Evolutionary conservation across 2,329 filamentous ascomycete genomes (phyloP).

Genomic region (Ophiocordyceps camponoti-floridani): DNA sequence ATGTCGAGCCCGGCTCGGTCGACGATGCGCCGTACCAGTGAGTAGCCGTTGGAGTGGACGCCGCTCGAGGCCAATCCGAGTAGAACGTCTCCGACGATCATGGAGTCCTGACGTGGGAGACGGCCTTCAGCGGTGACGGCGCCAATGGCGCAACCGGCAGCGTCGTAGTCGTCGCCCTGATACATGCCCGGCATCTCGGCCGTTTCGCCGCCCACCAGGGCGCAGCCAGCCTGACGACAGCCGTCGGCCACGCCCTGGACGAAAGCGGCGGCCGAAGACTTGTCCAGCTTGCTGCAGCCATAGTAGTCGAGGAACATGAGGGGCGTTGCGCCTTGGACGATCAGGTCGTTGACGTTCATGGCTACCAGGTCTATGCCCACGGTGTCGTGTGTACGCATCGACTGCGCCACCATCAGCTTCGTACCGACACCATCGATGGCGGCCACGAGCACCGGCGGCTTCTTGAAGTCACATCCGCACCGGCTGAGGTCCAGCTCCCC

Average conservation of each 20-base stretch:
- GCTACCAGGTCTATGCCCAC: constrained; percentile 94
- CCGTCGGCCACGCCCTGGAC: constrained; percentile 80
- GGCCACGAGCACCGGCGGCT: constrained; percentile 66
- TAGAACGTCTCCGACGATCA: constrained; percentile 70
- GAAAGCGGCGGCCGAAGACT: constrained; percentile 64
- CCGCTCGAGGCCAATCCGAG: constrained; percentile 74
- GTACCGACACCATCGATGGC: constrained; percentile 94
- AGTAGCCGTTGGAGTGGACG: constrained; percentile 93
- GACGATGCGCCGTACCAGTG: constrained; percentile 81
- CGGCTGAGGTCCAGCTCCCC: constrained; percentile 44
- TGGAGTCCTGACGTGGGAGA: constrained; percentile 57
- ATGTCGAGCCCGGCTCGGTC: constrained; percentile 55
- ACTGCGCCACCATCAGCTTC: constrained; percentile 90
- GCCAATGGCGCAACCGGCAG: constrained; percentile 76
- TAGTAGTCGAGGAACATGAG: constrained; percentile 98
- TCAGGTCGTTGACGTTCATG: constrained; percentile 97
- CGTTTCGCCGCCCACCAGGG: constrained; percentile 90
- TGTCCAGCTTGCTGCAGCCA: constrained; percentile 75
- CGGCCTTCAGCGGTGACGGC: constrained; percentile 53
- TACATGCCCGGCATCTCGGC: constrained; percentile 98
- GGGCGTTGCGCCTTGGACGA: constrained; percentile 88
- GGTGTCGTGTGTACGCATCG: constrained; percentile 76
- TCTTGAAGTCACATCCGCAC: constrained; percentile 48
- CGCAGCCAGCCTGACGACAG: constrained; percentile 70
- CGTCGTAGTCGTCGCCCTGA: constrained; percentile 75